Evolutionary conservation across 73 alveolate genomes (phyloP).

Genomic region (Uronychia setigera): DNA sequence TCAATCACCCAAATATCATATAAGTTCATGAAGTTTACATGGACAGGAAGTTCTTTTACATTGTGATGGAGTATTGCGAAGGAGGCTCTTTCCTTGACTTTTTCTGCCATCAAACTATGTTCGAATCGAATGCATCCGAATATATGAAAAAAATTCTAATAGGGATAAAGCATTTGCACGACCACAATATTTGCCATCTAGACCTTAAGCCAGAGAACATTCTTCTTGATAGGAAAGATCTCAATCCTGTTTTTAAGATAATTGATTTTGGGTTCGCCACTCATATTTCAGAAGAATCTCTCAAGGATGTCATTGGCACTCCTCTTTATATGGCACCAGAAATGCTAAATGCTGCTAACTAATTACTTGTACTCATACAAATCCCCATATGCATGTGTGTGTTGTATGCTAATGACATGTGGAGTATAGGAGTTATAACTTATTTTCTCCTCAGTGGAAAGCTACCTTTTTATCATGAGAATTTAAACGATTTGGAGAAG

Average conservation of each 20-base stretch:
- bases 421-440: slow-evolving; percentile 40
- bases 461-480: slow-evolving; percentile 92
- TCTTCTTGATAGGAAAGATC: slow-evolving; percentile 30
- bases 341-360: slow-evolving; percentile 16
- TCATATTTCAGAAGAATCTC: slow-evolving; percentile 23
- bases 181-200: slow-evolving; percentile 65
- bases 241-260: slow-evolving; percentile 15
- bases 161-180: slow-evolving; percentile 62
- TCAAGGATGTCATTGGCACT: slow-evolving; percentile 49
- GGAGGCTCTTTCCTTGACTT: slow-evolving; percentile 31
- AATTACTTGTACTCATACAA: no score
- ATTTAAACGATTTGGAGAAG: slow-evolving; percentile 71
- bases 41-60: slow-evolving; percentile 22
- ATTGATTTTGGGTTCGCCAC: slow-evolving; percentile 59
- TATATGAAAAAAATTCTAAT: slow-evolving; percentile 61
- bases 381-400: no score
- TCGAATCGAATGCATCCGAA: slow-evolving; percentile 66
- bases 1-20: slow-evolving; percentile 42
- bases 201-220: slow-evolving; percentile 66
- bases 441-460: slow-evolving; percentile 44
- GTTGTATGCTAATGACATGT: no score
- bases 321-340: slow-evolving; percentile 78
- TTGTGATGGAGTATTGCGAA: slow-evolving; percentile 47
- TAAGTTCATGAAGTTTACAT: slow-evolving; percentile 25
- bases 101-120: background rate